A percentile compares a stretch with the other conserved stretches of the same genome.
These are phyloP conservation scores for Colletotrichum plurivorum DNA, from an alignment of 2,329 filamentous ascomycete genomes.

Conservation along the genomic window DNA sequence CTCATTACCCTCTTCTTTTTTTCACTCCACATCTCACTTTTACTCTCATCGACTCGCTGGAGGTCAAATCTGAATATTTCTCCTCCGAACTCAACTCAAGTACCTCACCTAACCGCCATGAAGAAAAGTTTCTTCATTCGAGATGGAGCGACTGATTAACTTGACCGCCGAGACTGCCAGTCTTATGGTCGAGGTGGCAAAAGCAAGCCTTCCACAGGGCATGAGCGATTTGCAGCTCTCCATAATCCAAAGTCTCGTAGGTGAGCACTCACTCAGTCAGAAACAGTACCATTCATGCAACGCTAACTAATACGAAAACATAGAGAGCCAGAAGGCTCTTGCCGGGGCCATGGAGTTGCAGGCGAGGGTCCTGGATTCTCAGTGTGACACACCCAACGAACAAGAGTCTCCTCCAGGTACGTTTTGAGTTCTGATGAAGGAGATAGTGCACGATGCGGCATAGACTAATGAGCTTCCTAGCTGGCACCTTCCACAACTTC, in stretches of 20 bases:
- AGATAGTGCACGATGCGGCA: not conserved
- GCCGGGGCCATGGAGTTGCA: not conserved
- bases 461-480: not conserved
- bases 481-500: constrained; percentile 4
- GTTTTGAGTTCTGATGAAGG: not conserved
- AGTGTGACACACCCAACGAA: not conserved
- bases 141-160: not conserved
- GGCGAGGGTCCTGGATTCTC: not conserved
- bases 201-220: not conserved
- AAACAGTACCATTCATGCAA: too few species aligned
- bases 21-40: too few species aligned
- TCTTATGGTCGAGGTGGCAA: not conserved
- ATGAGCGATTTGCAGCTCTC: not conserved
- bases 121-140: not conserved
- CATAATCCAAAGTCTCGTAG: too few species aligned
- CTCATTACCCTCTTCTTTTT: too few species aligned
- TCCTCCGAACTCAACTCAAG: too few species aligned
- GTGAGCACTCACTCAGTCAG: too few species aligned
- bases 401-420: not conserved
- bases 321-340: not conserved
- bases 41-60: too few species aligned
- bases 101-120: too few species aligned
- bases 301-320: not conserved
- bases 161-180: not conserved
- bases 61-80: too few species aligned